These are phyloP conservation scores for Isatis lusitanica DNA, from an alignment of 441 rosid species.

Conservation along the genomic window DNA sequence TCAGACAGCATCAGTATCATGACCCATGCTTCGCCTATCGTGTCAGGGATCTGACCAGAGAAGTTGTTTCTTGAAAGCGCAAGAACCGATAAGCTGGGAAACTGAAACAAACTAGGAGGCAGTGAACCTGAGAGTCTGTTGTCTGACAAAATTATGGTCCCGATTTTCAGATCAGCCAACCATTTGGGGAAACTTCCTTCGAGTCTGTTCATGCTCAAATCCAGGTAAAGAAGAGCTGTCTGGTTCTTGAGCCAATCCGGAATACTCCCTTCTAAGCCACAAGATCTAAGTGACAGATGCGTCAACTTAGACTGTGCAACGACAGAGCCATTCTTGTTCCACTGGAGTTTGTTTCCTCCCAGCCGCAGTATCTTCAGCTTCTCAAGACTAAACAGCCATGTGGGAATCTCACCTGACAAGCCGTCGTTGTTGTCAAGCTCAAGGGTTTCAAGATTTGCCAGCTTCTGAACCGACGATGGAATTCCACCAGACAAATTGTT, in stretches of 20 bases:
- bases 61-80: slow-evolving; percentile 37
- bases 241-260: slow-evolving; percentile 39
- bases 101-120: slow-evolving; percentile 41
- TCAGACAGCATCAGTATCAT: slow-evolving; percentile 31
- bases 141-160: slow-evolving; percentile 22
- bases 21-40: slow-evolving; percentile 23
- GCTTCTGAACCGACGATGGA: slow-evolving; percentile 20
- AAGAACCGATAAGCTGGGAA: background rate
- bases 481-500: slow-evolving; percentile 26
- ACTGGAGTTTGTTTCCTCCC: slow-evolving; percentile 29
- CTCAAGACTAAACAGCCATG: slow-evolving; percentile 25
- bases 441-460: slow-evolving; percentile 18
- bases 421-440: background rate
- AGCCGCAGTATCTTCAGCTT: slow-evolving; percentile 15
- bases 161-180: slow-evolving; percentile 16
- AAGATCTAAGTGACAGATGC: slow-evolving; percentile 29
- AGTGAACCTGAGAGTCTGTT: slow-evolving; percentile 40
- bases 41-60: slow-evolving; percentile 35
- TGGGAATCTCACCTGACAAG: slow-evolving; percentile 27
- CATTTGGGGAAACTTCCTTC: slow-evolving; percentile 39
- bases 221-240: slow-evolving; percentile 31
- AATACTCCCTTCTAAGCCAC: slow-evolving; percentile 33
- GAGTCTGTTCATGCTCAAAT: slow-evolving; percentile 39
- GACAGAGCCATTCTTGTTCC: slow-evolving; percentile 24
- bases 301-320: slow-evolving; percentile 17